Percentiles rank a stretch among this genome's conserved stretches.
These are phyloP conservation scores for Hypomyces rosellus DNA, from an alignment of 2,329 filamentous ascomycete species.

Conservation along the genomic window DNA sequence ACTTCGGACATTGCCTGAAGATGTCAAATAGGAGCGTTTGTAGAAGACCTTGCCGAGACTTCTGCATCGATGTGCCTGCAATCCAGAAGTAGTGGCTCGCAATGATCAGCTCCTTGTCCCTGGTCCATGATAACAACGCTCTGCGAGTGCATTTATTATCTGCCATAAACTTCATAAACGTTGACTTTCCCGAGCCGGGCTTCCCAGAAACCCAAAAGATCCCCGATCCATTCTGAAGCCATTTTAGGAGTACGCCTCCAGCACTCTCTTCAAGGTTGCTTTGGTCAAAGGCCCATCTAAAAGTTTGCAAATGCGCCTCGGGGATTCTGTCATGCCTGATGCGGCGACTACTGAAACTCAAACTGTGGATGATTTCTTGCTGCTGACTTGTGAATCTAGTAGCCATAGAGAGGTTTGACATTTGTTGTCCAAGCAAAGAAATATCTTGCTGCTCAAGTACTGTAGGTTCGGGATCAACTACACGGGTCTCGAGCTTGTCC, in stretches of 20 bases:
- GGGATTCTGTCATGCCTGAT: too few relatives aligned
- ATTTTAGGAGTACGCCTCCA: constrained; percentile 8
- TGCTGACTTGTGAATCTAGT: too few relatives aligned
- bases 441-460: too few relatives aligned
- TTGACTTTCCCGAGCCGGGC: constrained; percentile 36
- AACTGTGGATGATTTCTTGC: too few relatives aligned
- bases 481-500: too few relatives aligned
- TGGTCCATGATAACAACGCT: constrained; percentile 24
- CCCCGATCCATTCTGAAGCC: constrained; percentile 18
- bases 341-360: too few relatives aligned
- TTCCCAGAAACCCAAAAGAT: constrained; percentile 33
- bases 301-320: too few relatives aligned
- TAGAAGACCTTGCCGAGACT: constrained; percentile 28
- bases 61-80: constrained; percentile 25
- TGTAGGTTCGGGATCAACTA: too few relatives aligned
- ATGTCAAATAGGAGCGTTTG: constrained; percentile 26
- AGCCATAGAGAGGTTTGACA: too few relatives aligned
- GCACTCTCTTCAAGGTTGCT: too few relatives aligned
- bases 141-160: constrained; percentile 13
- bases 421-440: too few relatives aligned
- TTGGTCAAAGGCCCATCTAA: too few relatives aligned
- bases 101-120: constrained; percentile 13
- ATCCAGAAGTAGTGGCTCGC: constrained; percentile 32
- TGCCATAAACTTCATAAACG: constrained; percentile 32
- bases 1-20: constrained; percentile 13